phyloP scores from a whole-genome alignment of 805 yeast species.

The Cephaloascus fragrans region DNA sequence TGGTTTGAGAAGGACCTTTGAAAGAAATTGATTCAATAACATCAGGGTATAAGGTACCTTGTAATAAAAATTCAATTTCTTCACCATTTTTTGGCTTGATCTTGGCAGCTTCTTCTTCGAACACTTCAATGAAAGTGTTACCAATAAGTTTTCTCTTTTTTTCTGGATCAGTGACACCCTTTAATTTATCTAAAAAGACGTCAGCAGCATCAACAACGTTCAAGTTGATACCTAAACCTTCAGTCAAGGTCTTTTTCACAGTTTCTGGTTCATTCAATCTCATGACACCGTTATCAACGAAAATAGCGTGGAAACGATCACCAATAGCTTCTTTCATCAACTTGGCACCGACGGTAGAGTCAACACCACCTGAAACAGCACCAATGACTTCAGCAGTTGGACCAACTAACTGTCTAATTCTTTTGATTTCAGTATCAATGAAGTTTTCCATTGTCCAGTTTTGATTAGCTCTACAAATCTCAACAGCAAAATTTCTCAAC shows the following conservation, averaged over 20 bases:
- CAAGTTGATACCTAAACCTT: slow-evolving; percentile 89
- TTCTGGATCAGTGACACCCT: slow-evolving; percentile 97
- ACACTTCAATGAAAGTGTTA: slow-evolving; percentile 93
- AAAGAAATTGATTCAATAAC: slow-evolving; percentile 97
- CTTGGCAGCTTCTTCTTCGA: slow-evolving; percentile 90
- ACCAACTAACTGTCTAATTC: slow-evolving; percentile 87
- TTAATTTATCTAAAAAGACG: slow-evolving; percentile 73
- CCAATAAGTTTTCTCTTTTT: slow-evolving; percentile 98
- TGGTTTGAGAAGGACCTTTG: slow-evolving; percentile 99
- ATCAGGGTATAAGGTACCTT: slow-evolving; percentile 97
- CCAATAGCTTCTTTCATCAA: slow-evolving; percentile 98
- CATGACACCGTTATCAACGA: slow-evolving; percentile 97
- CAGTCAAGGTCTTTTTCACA: slow-evolving; percentile 83
- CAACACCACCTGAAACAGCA: slow-evolving; percentile 99
- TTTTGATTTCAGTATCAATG: slow-evolving; percentile 89
- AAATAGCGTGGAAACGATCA: slow-evolving; percentile 95
- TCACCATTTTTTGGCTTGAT: slow-evolving; percentile 84
- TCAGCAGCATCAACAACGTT: slow-evolving; percentile 93
- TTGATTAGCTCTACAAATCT: slow-evolving; percentile 75
- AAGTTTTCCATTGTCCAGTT: slow-evolving; percentile 99
- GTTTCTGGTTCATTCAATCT: slow-evolving; percentile 85
- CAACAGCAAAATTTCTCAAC: slow-evolving; percentile 86
- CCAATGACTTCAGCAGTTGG: slow-evolving; percentile 98
- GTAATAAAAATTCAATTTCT: slow-evolving; percentile 86
- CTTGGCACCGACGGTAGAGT: slow-evolving; percentile 98